phyloP scores from a whole-genome alignment of 1,139 yeast genomes.

The Sugiyamaella xylanicola region DNA sequence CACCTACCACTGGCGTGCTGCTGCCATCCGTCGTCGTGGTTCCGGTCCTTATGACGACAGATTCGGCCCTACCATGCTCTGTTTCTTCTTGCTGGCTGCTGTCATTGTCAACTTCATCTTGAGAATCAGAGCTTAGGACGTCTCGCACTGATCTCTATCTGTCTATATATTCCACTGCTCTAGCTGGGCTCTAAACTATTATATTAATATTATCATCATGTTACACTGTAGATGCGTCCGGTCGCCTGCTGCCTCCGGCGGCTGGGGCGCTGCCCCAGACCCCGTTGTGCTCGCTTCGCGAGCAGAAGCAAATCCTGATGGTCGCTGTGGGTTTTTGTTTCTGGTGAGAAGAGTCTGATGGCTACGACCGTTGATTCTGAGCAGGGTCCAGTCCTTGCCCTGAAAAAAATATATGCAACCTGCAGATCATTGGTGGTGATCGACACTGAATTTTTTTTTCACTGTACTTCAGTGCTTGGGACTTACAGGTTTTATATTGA shows the following conservation, averaged over 20 bases:
- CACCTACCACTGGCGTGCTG: conserved; percentile 99
- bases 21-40: conserved; percentile 96
- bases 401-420: conserved; percentile 12
- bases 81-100: conserved; percentile 88
- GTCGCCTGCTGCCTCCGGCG: too few relatives aligned
- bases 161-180: background rate
- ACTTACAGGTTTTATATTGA: background rate
- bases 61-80: conserved; percentile 98
- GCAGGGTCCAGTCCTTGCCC: conserved; percentile 4
- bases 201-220: background rate
- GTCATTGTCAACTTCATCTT: conserved; percentile 88
- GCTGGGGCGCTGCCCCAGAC: background rate
- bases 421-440: background rate
- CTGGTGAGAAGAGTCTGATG: too few relatives aligned
- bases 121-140: conserved; percentile 54
- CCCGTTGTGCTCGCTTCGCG: background rate
- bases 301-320: background rate
- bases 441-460: conserved; percentile 17
- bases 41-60: conserved; percentile 98
- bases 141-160: background rate
- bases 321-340: background rate
- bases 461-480: background rate
- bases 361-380: too few relatives aligned
- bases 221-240: background rate
- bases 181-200: background rate